Evolutionary conservation across 352 stramenopile genomes (phyloP), one percentile per base, ranked within the genome.

Genomic region (Globisporangium parvum): DNA sequence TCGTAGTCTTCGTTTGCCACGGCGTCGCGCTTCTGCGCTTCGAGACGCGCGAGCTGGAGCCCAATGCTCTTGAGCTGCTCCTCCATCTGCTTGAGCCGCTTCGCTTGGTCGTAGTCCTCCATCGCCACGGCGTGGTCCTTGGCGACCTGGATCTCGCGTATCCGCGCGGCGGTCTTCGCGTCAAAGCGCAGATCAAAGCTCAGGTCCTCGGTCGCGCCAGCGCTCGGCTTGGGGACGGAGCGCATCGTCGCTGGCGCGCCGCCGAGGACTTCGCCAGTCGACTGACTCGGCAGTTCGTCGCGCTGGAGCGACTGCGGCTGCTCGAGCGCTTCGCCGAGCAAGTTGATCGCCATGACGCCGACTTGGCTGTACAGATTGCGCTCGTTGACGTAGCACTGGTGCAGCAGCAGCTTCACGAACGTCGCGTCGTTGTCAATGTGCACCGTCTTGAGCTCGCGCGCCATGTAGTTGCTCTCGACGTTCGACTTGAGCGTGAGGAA

Each of bases 1-100:
- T 98, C 91, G 52, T 97, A 98, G 59, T 98, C 91, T 65, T 98
- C 92, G 24, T 84, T 89, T 2, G 80, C 72, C 18, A 97, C 91
- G 0, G 91, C 91, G 39, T 95, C 76, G 55, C 72, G 72, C 60
- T 98, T 98, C 45, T 90, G 82, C 4, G 75, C 65, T 46, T 97
- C 87, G 0, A 98, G 71, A 11, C 86, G 70, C 12, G 90, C 83
- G 41, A 98, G 71, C 61, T 96, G 77, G 33, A 93, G 61, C 1
- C 92, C 91, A 48, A 95, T 69, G 44, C 73, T 92, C 64, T 98
- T 97, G 45, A 97, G 71, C 51, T 95, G 74, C 54, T 96, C 91
- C 50, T 94, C 84, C 70, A 87, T 80, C 31, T 75, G 67, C 63
- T 94, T 94, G 10, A 94, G 69, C 24, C 75, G 63, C 49, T 94